A percentile compares a stretch with the other conserved stretches of the same genome.
phyloP scores from a whole-genome alignment of 2,329 filamentous ascomycete species.

The Metarhizium brunneum region DNA sequence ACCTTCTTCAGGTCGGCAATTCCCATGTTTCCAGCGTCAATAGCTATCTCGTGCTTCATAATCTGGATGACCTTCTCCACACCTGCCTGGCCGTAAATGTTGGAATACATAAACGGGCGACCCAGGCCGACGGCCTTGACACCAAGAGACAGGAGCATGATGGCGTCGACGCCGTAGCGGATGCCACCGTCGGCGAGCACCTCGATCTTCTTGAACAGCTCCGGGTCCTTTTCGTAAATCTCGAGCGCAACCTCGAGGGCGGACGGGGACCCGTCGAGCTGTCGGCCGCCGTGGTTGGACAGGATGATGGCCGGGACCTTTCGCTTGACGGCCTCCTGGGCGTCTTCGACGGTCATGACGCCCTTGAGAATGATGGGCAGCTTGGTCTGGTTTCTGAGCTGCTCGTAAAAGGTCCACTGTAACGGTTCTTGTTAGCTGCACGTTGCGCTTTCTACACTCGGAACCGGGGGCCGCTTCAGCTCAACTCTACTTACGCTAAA shows the following conservation, averaged over 20 bases:
- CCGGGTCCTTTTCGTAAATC: conserved; percentile 26
- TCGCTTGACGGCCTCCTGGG: conserved; percentile 22
- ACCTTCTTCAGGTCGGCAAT: conserved; percentile 28
- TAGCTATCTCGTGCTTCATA: conserved; percentile 39
- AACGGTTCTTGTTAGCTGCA: background rate
- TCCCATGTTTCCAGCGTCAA: conserved; percentile 34
- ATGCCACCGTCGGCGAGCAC: conserved; percentile 33
- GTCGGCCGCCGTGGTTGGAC: conserved; percentile 34
- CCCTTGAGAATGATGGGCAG: conserved; percentile 33
- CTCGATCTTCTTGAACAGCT: conserved; percentile 29
- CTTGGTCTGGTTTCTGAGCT: conserved; percentile 23
- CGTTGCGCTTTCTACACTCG: too few species aligned
- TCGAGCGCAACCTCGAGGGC: conserved; percentile 29
- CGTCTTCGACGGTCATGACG: conserved; percentile 27
- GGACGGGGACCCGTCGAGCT: conserved; percentile 30
- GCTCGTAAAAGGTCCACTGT: conserved; percentile 16
- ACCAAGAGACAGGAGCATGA: conserved; percentile 34
- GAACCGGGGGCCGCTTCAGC: background rate
- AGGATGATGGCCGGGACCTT: conserved; percentile 26
- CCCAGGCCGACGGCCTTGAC: conserved; percentile 37
- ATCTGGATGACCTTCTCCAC: conserved; percentile 34
- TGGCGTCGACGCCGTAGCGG: conserved; percentile 31
- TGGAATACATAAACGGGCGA: conserved; percentile 42
- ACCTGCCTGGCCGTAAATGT: conserved; percentile 40
- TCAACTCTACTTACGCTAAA: background rate